Evolutionary conservation across 805 yeast genomes (phyloP).

Genomic region (Citeromyces matritensis): DNA sequence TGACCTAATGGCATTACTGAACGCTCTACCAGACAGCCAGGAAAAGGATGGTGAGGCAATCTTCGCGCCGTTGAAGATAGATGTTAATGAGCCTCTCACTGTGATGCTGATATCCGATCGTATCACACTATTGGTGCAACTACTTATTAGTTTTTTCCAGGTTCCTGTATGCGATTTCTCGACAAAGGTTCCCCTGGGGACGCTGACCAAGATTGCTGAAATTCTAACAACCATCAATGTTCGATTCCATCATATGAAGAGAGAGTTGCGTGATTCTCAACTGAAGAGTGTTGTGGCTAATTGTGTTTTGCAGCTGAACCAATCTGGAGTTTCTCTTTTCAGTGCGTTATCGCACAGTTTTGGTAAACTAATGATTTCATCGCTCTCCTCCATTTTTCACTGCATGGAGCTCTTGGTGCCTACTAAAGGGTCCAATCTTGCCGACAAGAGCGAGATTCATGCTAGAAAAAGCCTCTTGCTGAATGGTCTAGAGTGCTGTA

Average conservation of each 20-base stretch:
- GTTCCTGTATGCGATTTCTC: slow-evolving; percentile 35
- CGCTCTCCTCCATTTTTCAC: slow-evolving; percentile 31
- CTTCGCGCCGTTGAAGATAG: slow-evolving; percentile 39
- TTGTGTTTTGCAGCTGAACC: slow-evolving; percentile 28
- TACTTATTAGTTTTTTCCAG: slow-evolving; percentile 31
- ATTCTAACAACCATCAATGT: slow-evolving; percentile 38
- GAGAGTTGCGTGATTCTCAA: slow-evolving; percentile 41
- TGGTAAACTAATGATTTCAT: slow-evolving; percentile 24
- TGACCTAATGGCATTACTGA: slow-evolving; percentile 24
- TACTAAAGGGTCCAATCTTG: slow-evolving; percentile 19
- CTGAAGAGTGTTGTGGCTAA: slow-evolving; percentile 26
- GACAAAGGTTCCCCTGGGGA: slow-evolving; percentile 43
- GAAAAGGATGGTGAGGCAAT: slow-evolving; percentile 9
- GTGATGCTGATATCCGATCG: slow-evolving; percentile 36
- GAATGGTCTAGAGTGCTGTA: slow-evolving; percentile 13
- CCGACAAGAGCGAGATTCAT: slow-evolving; percentile 17
- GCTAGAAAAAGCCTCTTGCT: slow-evolving; percentile 15
- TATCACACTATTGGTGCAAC: slow-evolving; percentile 25
- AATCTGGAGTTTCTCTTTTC: slow-evolving; percentile 26
- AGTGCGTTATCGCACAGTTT: slow-evolving; percentile 17
- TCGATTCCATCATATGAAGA: slow-evolving; percentile 36
- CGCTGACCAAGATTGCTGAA: slow-evolving; percentile 33
- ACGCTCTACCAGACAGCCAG: slow-evolving; percentile 19
- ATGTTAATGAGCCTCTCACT: slow-evolving; percentile 38
- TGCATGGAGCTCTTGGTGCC: slow-evolving; percentile 47